Conservation (phyloP, 345 rosid species). For the Arabis hirsuta region DNA sequence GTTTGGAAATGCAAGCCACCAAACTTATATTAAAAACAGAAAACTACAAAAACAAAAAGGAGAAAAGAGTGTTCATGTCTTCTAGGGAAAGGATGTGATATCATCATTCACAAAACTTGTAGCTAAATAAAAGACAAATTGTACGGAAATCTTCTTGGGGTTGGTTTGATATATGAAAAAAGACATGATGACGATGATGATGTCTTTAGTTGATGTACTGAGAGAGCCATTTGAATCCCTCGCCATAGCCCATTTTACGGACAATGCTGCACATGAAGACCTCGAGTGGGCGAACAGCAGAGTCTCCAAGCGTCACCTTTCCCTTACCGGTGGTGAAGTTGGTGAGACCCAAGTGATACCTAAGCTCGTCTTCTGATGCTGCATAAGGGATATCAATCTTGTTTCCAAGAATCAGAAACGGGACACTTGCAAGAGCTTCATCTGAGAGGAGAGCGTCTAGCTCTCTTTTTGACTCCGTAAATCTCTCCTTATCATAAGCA, state of each 20-base stretch:
- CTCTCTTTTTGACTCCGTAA: conserved; percentile 64
- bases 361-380: conserved; percentile 72
- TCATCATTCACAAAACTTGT: conserved; percentile 34
- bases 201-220: conserved; percentile 63
- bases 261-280: conserved; percentile 82
- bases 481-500: conserved; percentile 72
- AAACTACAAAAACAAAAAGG: conserved; percentile 8
- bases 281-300: conserved; percentile 67
- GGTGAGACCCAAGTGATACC: conserved; percentile 66
- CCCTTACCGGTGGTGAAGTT: conserved; percentile 81
- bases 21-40: conserved; percentile 28
- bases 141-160: conserved; percentile 27
- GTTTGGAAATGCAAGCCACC: conserved; percentile 42
- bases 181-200: background rate
- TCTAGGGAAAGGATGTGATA: conserved; percentile 19
- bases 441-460: conserved; percentile 69
- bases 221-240: conserved; percentile 79
- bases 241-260: conserved; percentile 80
- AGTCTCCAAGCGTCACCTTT: conserved; percentile 54
- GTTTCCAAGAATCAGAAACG: conserved; percentile 71
- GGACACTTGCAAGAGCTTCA: conserved; percentile 63
- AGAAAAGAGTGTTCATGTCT: conserved; percentile 28
- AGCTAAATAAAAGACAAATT: conserved; percentile 23
- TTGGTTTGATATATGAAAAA: conserved; percentile 37
- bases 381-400: conserved; percentile 75